Base-by-base conservation (phyloP, 129 eudicot species). In the Helichrysum umbraculigerum region DNA sequence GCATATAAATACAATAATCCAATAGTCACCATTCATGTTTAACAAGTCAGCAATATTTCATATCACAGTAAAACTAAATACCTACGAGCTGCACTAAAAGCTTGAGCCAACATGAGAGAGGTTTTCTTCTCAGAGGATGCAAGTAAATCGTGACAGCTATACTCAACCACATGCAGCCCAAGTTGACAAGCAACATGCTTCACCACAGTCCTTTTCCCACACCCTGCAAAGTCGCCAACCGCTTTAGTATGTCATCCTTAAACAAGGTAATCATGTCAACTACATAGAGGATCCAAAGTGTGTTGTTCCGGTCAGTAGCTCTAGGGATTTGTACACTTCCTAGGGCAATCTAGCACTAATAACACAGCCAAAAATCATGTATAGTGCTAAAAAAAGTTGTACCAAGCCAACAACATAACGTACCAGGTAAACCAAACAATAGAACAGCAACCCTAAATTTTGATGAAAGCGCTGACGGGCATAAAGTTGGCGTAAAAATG, bases 151-250 rank as follows among this genome's bases (percentile, higher is more conserved):
- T 88, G 92, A 69, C 98, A 93, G 69, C 86, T 88, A 72, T 78
- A 93, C 65, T 93, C 98, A 17, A 93, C 98, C 66, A 93, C 89
- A 81, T 93, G 98, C 85, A 93, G 77, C 57, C 98, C 98, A 70
- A 93, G 74, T 47, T 83, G 90, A 58, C 74, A 76, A 82, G 98
- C 98, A 82, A 93, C 85, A 77, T 88, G 85, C 77, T 84, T 90
- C 59, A 90, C 92, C 65, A 88, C 98, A 74, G 96, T 93, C 82
- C 96, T 87, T 82, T 90, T 93, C 32, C 98, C 98, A 74, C 87
- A 88, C 44, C 98, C 98, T 92, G 84, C 62, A 81, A 67, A 70
- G 21, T 59, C 33, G 12, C 50, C 56, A 44, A 50, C 25, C 62
- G 51, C 70, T 70, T 60, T 50, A 71, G 71, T 30, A 41, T 44